These are phyloP conservation scores for Diaporthe destruens DNA, from an alignment of 2,329 filamentous ascomycete species.

Conservation along the genomic window DNA sequence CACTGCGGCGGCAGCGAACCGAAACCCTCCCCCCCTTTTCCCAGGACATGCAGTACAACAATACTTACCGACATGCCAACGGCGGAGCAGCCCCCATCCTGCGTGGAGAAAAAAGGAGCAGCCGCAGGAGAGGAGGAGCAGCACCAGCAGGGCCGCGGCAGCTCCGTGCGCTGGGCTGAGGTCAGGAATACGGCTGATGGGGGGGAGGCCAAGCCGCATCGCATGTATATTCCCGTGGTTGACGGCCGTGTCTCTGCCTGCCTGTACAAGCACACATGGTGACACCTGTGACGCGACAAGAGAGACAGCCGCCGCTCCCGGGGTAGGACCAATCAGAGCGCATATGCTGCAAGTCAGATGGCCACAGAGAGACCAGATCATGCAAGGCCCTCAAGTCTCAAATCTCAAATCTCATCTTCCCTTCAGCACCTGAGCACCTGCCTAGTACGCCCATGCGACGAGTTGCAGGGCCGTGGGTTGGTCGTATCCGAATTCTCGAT, in stretches of 20 bases:
- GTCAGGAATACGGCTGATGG: slow-evolving; percentile 20
- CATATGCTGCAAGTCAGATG: slow-evolving; percentile 31
- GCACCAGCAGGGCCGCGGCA: not conserved
- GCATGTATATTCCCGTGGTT: slow-evolving; percentile 1
- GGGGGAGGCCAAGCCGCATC: slow-evolving; percentile 22
- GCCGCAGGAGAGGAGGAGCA: not conserved
- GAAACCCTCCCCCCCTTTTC: not conserved
- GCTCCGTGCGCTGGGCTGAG: slow-evolving; percentile 10
- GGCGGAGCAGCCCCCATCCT: slow-evolving; percentile 22
- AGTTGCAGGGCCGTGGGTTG: slow-evolving; percentile 5
- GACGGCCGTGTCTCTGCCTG: slow-evolving; percentile 12
- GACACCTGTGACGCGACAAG: slow-evolving; percentile 20
- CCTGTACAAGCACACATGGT: not conserved
- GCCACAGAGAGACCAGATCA: slow-evolving; percentile 29
- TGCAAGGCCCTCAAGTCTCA: slow-evolving; percentile 25
- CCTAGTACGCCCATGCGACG: slow-evolving; percentile 22
- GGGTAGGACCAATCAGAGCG: slow-evolving; percentile 29
- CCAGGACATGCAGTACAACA: not conserved
- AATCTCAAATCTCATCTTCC: slow-evolving; percentile 9
- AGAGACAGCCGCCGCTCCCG: slow-evolving; percentile 18
- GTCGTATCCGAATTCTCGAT: slow-evolving; percentile 18
- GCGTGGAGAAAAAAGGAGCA: slow-evolving; percentile 3
- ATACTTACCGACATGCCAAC: not conserved
- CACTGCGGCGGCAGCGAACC: not conserved
- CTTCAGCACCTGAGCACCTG: slow-evolving; percentile 19